These are phyloP conservation scores for Colletotrichum scovillei DNA, from an alignment of 2,329 filamentous ascomycete species.

Conservation along the genomic window DNA sequence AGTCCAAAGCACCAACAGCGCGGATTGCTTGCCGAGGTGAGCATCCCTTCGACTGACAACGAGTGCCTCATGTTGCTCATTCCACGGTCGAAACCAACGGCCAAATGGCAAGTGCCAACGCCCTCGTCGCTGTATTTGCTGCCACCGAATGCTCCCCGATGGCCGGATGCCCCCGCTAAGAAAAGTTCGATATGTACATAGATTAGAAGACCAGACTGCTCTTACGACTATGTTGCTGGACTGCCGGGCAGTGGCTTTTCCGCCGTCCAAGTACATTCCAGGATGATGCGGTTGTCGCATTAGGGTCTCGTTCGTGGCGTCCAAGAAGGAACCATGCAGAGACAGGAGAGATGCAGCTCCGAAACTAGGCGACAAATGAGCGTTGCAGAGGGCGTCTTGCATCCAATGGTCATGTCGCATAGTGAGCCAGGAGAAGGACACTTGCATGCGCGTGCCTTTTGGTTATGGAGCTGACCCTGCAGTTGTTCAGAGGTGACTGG, in stretches of 20 bases:
- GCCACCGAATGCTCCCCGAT: not conserved
- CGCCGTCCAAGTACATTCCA: slow-evolving; percentile 16
- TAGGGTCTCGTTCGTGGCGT: slow-evolving; percentile 26
- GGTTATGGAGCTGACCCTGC: not conserved
- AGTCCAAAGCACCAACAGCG: not conserved
- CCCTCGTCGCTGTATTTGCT: not conserved
- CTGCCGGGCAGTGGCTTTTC: not conserved
- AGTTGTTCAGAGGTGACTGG: not conserved
- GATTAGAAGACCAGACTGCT: not conserved
- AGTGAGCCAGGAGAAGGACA: slow-evolving; percentile 6
- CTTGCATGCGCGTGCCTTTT: slow-evolving; percentile 1
- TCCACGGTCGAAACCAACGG: not conserved
- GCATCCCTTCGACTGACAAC: not conserved
- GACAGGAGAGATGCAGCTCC: slow-evolving; percentile 28
- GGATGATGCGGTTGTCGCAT: slow-evolving; percentile 25
- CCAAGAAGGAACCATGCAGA: slow-evolving; percentile 31
- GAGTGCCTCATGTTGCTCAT: not conserved
- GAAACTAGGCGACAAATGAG: slow-evolving; percentile 14
- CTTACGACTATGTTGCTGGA: not conserved
- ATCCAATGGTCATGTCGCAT: slow-evolving; percentile 8
- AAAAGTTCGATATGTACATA: not conserved
- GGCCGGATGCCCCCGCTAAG: not conserved
- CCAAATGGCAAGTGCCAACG: not conserved
- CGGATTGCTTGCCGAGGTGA: not conserved
- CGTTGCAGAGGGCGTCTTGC: not conserved